These are phyloP conservation scores for Cyclotella kingstonii DNA, from an alignment of 108 stramenopile genomes.

Conservation along the genomic window DNA sequence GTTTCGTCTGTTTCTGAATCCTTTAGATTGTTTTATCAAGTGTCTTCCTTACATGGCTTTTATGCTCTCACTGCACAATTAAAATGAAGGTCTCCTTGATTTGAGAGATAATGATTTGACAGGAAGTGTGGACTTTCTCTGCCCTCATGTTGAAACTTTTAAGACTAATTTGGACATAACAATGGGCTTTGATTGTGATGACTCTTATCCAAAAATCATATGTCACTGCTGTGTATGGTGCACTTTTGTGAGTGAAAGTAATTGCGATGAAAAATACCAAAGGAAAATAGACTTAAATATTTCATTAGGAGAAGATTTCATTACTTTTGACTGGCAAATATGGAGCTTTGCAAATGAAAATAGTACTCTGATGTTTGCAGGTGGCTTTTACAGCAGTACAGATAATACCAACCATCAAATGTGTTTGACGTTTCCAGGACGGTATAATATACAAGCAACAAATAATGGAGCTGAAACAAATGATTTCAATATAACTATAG, in stretches of 20 bases:
- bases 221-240: slow-evolving; percentile 12
- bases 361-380: not conserved
- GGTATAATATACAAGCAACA: not conserved
- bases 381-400: not conserved
- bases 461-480: not conserved
- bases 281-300: not conserved
- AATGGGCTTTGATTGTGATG: slow-evolving; percentile 7
- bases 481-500: not conserved
- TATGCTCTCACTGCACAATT: not conserved
- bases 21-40: not conserved
- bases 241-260: slow-evolving; percentile 11
- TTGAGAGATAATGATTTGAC: not conserved
- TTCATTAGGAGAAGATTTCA: not conserved
- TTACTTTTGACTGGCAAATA: not conserved
- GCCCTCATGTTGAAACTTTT: not conserved
- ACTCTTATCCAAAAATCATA: not conserved
- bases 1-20: not conserved
- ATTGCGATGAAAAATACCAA: slow-evolving; percentile 1
- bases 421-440: not conserved
- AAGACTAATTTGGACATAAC: no score
- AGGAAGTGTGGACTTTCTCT: slow-evolving; percentile 9
- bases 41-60: not conserved
- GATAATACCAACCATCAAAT: no score
- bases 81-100: slow-evolving; percentile 1
- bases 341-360: no score